A percentile compares a stretch with the other conserved stretches of the same genome.
phyloP scores from a whole-genome alignment of 2,329 filamentous ascomycete genomes.

The Fusarium penzigii region DNA sequence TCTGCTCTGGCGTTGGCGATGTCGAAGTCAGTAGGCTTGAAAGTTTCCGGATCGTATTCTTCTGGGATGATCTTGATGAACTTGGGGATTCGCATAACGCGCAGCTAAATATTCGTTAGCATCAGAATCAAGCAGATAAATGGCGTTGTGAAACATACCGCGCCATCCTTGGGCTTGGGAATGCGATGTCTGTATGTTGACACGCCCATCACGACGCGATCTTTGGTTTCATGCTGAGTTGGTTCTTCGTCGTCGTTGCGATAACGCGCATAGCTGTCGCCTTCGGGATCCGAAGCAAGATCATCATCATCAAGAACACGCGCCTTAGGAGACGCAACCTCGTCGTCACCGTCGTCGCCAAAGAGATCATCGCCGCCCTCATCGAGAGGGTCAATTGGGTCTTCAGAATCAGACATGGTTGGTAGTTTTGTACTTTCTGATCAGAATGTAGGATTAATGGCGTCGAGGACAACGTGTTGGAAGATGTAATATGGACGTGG shows the following conservation, averaged over 20 bases:
- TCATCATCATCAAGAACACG: constrained; percentile 65
- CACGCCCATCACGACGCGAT: constrained; percentile 63
- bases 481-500: not conserved
- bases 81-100: constrained; percentile 69
- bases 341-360: constrained; percentile 61
- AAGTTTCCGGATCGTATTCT: constrained; percentile 66
- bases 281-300: constrained; percentile 52
- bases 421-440: no score
- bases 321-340: constrained; percentile 59
- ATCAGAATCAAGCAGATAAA: not conserved
- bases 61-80: constrained; percentile 72
- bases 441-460: no score
- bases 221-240: constrained; percentile 47
- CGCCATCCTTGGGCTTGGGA: constrained; percentile 70
- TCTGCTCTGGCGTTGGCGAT: constrained; percentile 54
- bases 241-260: constrained; percentile 49
- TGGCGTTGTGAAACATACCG: constrained; percentile 49
- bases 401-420: constrained; percentile 62
- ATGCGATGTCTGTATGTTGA: constrained; percentile 68
- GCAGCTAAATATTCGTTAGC: constrained; percentile 51
- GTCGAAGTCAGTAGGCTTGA: constrained; percentile 60
- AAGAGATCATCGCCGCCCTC: constrained; percentile 63
- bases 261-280: constrained; percentile 41
- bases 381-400: constrained; percentile 53
- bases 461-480: no score